phyloP scores from a whole-genome alignment of 345 rosid species.

The Microcos paniculata region DNA sequence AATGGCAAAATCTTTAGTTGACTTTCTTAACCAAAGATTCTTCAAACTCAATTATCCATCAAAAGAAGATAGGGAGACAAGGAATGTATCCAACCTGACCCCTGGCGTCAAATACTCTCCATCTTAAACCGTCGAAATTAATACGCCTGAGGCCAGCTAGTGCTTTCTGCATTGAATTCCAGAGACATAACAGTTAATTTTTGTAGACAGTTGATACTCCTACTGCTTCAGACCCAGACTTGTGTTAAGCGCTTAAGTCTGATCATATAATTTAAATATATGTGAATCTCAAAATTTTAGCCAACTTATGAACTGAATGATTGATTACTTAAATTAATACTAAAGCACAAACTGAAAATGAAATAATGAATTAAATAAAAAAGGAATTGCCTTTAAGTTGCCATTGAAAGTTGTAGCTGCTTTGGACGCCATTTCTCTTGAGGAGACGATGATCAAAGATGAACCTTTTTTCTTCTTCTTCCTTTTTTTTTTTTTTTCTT shows the following conservation, averaged over 20 bases:
- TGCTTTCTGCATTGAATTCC: constrained; percentile 64
- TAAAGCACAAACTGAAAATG: neutral
- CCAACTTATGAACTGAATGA: neutral
- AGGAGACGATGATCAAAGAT: neutral
- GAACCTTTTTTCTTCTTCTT: too few species aligned
- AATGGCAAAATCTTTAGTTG: too few species aligned
- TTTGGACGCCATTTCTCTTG: constrained; percentile 51
- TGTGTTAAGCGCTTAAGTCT: neutral
- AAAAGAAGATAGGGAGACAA: neutral
- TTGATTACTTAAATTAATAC: neutral
- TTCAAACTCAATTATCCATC: neutral
- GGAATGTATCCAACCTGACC: constrained; percentile 60
- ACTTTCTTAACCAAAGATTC: too few species aligned
- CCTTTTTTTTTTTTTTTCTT: too few species aligned
- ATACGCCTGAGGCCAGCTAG: constrained; percentile 85
- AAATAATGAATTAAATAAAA: neutral
- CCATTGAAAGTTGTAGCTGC: constrained; percentile 51
- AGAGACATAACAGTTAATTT: too few species aligned
- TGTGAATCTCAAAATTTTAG: neutral
- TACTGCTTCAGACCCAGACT: neutral
- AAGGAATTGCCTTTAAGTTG: constrained; percentile 43
- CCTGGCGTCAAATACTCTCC: constrained; percentile 95
- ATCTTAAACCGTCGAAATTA: constrained; percentile 80
- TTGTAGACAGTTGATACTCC: neutral
- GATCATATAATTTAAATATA: neutral